Evolutionary conservation across 1,139 yeast species (phyloP).

Genomic region (Saccharomycopsis hybrid): DNA sequence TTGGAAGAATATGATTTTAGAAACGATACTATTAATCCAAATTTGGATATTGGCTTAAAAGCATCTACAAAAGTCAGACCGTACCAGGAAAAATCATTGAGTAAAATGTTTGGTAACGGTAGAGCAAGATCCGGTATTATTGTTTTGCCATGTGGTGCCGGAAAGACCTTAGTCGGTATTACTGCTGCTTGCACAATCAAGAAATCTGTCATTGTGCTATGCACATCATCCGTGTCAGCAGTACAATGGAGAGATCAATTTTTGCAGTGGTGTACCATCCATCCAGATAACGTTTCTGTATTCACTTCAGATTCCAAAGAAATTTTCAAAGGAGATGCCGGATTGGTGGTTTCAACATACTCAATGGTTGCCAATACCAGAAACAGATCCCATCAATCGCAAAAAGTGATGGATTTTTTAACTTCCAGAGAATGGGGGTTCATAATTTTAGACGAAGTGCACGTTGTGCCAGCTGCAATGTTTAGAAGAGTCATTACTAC

Average conservation of each 20-base stretch:
- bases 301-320: conserved; percentile 97
- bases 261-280: conserved; percentile 97
- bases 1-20: conserved; percentile 96
- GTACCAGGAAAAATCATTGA: conserved; percentile 89
- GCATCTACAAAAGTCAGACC: conserved; percentile 98
- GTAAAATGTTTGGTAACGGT: conserved; percentile 98
- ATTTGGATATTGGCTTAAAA: conserved; percentile 85
- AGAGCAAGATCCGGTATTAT: conserved; percentile 98
- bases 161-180: conserved; percentile 94
- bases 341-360: conserved; percentile 93
- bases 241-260: conserved; percentile 99
- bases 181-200: conserved; percentile 98
- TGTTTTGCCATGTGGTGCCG: conserved; percentile 98
- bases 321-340: conserved; percentile 93
- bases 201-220: conserved; percentile 89
- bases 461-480: conserved; percentile 99
- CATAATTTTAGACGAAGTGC: conserved; percentile 94
- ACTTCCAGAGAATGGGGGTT: conserved; percentile 99
- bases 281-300: conserved; percentile 94
- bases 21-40: conserved; percentile 86
- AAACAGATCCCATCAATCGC: conserved; percentile 95
- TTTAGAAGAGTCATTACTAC: conserved; percentile 96
- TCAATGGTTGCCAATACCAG: conserved; percentile 99
- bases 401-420: conserved; percentile 96
- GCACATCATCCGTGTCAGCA: conserved; percentile 97